Base-by-base conservation (phyloP, 306 rosid species). In the Vigna mungo region DNA sequence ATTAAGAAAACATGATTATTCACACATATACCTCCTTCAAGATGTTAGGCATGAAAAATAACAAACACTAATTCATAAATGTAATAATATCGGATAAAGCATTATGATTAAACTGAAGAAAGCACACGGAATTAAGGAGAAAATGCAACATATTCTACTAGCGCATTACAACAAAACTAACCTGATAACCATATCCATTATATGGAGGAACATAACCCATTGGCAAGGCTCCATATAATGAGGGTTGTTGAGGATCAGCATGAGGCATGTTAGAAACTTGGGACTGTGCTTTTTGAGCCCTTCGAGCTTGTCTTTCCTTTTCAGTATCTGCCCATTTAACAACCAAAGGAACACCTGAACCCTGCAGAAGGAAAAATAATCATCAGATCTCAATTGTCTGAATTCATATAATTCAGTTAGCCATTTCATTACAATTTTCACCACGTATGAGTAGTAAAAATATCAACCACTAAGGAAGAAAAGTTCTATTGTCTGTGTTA, bases 271-370 rank as follows among this genome's bases (percentile, higher is more conserved):
- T 88, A 74, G 92, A 82, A 74, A 82, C 88, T 80, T 86, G 90
- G 61, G 93, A 93, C 46, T 90, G 93, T 69, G 90, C 88, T 88
- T 89, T 93, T 77, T 90, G 97, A 72, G 93, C 91, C 81, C 87
- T 88, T 51, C 97, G 94, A 56, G 94, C 96, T 82, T 85, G 92
- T 83, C 94, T 89, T 89, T 93, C 97, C 85, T 93, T 93, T 75
- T 93, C 96, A 23, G 97, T 93, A 79, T 93, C 96, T 21, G 97
- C 97, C 97, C 96, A 93, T 81, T 93, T 93, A 79, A 93, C 97
- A 76, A 93, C 93, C 91, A 93, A 86, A 66, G 97, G 96, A 81
- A 89, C 96, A 82, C 90, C 89, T 53, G 96, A 90, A 85, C 94
- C 97, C 97, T 93, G 64, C 44, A 68, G 74, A 41, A 30, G 23